Evolutionary conservation across 78 protist species (phyloP), one percentile per base, ranked within the genome.

Genomic region (slime mould (Dictyostelium discoideum)): DNA sequence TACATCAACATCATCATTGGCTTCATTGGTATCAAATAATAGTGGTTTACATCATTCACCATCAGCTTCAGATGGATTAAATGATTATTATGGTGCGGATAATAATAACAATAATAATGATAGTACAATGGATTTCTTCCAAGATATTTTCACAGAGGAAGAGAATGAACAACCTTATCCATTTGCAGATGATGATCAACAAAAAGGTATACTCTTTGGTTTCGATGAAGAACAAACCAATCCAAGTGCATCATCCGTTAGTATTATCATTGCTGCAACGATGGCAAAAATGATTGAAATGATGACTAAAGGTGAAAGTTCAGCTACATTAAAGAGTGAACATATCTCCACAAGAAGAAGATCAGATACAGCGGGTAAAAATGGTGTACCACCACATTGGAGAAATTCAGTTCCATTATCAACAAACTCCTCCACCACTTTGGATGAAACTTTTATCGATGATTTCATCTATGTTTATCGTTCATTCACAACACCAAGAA

Each of bases 101-200:
- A 11, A 8, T 82, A 5, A 16, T 37, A 11, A 8, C 57, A 5
- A 16, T 54, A 20, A 60, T 26, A 77, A 13, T 18, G 78, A 16
- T 40, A 24, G 63, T 39, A 60, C 74, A 16, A 22, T 82, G 9
- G 67, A 78, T 10, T 73, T 85, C 24, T 39, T 90, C 40, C 81
- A 74, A 74, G 95, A 82, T 40, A 90, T 90, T 2, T 90, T 82
- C 42, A 90, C 95, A 0, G 95, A 90, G 10, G 95, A 90, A 37
- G 95, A 90, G 22, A 63, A 81, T 24, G 95, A 90, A 39, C 95
- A 82, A 48, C 88, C 95, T 6, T 90, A 90, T 72, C 95, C 95
- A 82, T 90, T 90, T 24, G 69, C 80, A 3, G 93, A 87, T n/a
- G 95, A 90, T 85, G 95, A 90, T 37, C 79, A 63, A 63, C 95